phyloP scores from a whole-genome alignment of 2,329 filamentous ascomycete genomes.

The Clonostachys solani region DNA sequence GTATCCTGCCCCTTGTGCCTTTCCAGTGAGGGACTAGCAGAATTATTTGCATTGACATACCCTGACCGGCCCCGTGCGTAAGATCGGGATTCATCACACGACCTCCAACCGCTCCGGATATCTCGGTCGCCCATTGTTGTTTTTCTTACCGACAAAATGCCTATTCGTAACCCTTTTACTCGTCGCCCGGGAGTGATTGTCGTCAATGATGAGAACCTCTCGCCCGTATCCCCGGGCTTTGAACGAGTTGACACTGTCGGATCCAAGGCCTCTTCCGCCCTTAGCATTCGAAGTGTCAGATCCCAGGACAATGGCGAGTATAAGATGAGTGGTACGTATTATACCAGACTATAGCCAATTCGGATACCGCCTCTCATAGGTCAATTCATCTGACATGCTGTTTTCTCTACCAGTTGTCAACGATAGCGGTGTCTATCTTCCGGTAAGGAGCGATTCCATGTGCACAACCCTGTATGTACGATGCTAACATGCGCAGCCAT shows the following conservation, averaged over 20 bases:
- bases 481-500: conserved; percentile 54
- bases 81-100: neutral
- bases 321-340: conserved; percentile 70
- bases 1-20: too few species aligned
- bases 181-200: conserved; percentile 47
- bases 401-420: conserved; percentile 69
- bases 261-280: conserved; percentile 55
- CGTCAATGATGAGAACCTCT: conserved; percentile 47
- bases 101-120: neutral
- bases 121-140: neutral
- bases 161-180: conserved; percentile 69
- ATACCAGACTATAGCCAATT: too few species aligned
- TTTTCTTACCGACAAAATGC: conserved; percentile 40
- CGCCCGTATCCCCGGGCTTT: conserved; percentile 33
- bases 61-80: too few species aligned
- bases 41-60: too few species aligned
- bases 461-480: neutral
- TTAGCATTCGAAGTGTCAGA: conserved; percentile 57
- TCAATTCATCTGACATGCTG: conserved; percentile 12
- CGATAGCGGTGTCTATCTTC: conserved; percentile 90
- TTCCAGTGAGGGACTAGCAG: too few species aligned
- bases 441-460: conserved; percentile 49
- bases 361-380: neutral
- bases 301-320: conserved; percentile 67
- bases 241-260: conserved; percentile 60